Percentiles rank a stretch among this genome's conserved stretches.
phyloP scores from a whole-genome alignment of 768 basidiomycete species.

The Cystoderma amianthinum region DNA sequence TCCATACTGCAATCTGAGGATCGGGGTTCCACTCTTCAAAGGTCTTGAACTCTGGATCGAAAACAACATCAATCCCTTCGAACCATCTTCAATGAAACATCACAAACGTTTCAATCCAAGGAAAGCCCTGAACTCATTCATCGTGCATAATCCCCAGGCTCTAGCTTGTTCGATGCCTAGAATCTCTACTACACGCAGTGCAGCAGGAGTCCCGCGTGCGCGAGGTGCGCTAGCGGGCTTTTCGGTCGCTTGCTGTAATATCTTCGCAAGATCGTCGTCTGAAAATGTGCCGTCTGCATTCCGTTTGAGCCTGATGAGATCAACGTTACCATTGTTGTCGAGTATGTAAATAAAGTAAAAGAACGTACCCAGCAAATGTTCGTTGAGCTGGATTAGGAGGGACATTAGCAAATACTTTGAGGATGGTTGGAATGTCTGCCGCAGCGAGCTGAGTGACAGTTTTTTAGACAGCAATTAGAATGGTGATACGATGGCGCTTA shows the following conservation, averaged over 20 bases:
- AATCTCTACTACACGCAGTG: slow-evolving; percentile 45
- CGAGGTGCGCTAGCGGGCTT: slow-evolving; percentile 38
- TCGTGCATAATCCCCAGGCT: slow-evolving; percentile 47
- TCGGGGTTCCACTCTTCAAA: slow-evolving; percentile 57
- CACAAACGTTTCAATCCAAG: slow-evolving; percentile 35
- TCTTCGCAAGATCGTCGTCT: slow-evolving; percentile 42
- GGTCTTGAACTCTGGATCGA: slow-evolving; percentile 25
- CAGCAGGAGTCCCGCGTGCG: slow-evolving; percentile 38
- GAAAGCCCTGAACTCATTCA: slow-evolving; percentile 51
- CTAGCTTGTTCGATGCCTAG: slow-evolving; percentile 49
- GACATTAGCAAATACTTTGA: slow-evolving; percentile 10
- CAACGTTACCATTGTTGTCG: slow-evolving; percentile 2
- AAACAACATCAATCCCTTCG: not conserved
- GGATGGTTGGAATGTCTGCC: slow-evolving; percentile 15
- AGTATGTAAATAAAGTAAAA: not conserved
- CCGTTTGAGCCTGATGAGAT: slow-evolving; percentile 30
- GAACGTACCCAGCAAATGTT: slow-evolving; percentile 38
- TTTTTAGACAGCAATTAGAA: not conserved
- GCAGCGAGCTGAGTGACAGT: slow-evolving; percentile 12
- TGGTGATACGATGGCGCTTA: slow-evolving; percentile 6
- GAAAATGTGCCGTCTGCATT: slow-evolving; percentile 39
- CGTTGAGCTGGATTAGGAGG: slow-evolving; percentile 24
- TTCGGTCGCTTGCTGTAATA: slow-evolving; percentile 40
- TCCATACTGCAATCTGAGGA: no score
- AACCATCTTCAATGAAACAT: not conserved